Conservation (phyloP, 257 asterid genomes). For the Salvia rosmarinus region DNA sequence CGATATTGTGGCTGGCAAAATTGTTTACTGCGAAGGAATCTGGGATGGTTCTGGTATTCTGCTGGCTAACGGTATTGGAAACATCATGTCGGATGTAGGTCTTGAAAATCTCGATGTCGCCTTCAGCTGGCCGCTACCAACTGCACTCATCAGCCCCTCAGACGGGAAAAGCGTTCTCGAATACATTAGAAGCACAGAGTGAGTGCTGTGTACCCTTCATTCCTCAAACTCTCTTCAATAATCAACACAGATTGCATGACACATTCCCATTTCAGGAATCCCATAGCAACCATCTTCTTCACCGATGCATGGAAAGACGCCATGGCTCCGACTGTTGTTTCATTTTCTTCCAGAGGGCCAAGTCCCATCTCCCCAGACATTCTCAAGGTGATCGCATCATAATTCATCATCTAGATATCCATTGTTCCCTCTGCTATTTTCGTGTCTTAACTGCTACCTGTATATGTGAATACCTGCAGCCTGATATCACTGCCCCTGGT, state of each 20-base stretch:
- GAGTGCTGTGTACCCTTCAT: not conserved
- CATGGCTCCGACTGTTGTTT: conserved; percentile 51
- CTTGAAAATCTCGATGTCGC: conserved; percentile 41
- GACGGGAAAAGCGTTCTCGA: conserved; percentile 45
- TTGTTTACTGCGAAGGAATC: conserved; percentile 49
- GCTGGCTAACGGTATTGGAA: conserved; percentile 44
- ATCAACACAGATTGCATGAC: not conserved
- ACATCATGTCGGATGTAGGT: conserved; percentile 42
- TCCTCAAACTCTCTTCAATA: not conserved
- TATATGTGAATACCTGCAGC: conserved; percentile 31
- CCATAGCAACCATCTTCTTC: conserved; percentile 49
- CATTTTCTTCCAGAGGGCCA: conserved; percentile 65
- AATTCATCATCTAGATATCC: not conserved
- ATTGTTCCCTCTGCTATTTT: not conserved
- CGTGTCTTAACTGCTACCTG: too few relatives aligned
- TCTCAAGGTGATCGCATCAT: conserved; percentile 46
- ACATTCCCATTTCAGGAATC: conserved; percentile 37
- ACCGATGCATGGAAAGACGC: conserved; percentile 47
- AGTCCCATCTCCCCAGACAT: conserved; percentile 52
- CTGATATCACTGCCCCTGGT: conserved; percentile 59
- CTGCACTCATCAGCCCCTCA: conserved; percentile 43
- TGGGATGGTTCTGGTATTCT: conserved; percentile 48
- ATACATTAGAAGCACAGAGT: conserved; percentile 49
- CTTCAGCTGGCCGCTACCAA: conserved; percentile 54
- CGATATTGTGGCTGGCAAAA: conserved; percentile 49